Evolutionary conservation across 306 rosid species (phyloP).

Genomic region (Cucurbita pepo): DNA sequence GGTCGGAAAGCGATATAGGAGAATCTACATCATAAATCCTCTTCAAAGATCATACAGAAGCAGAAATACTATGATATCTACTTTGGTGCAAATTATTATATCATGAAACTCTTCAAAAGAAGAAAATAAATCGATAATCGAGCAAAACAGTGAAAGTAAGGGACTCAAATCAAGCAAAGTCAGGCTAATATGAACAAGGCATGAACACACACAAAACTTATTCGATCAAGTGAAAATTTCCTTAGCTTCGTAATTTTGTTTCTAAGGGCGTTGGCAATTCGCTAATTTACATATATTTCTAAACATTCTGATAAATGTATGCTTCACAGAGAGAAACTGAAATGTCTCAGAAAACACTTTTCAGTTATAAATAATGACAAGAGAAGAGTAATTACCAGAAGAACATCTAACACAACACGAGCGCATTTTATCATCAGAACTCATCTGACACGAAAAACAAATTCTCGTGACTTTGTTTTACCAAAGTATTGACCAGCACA

Average conservation of each 20-base stretch:
- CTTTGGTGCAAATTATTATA: neutral
- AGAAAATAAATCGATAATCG: too few relatives aligned
- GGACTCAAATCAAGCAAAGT: neutral
- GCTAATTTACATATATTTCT: too few relatives aligned
- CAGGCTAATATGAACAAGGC: neutral
- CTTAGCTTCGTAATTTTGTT: neutral
- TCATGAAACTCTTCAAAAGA: too few relatives aligned
- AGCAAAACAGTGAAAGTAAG: neutral
- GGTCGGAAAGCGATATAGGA: too few relatives aligned
- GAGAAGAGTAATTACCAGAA: neutral
- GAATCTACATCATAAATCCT: neutral
- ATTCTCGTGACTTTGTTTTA: constrained; percentile 21
- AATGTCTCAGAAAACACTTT: neutral
- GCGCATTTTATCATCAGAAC: neutral
- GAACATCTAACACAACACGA: neutral
- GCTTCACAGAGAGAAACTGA: neutral
- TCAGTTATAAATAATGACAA: neutral
- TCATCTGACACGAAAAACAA: neutral
- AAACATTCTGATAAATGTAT: neutral
- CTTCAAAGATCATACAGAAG: neutral
- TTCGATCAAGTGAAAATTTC: neutral
- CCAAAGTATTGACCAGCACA: constrained; percentile 38
- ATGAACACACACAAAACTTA: neutral
- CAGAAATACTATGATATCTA: neutral
- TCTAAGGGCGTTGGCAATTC: neutral